These are phyloP conservation scores for Flueggea neowawraea DNA, from an alignment of 441 rosid species.

Conservation along the genomic window DNA sequence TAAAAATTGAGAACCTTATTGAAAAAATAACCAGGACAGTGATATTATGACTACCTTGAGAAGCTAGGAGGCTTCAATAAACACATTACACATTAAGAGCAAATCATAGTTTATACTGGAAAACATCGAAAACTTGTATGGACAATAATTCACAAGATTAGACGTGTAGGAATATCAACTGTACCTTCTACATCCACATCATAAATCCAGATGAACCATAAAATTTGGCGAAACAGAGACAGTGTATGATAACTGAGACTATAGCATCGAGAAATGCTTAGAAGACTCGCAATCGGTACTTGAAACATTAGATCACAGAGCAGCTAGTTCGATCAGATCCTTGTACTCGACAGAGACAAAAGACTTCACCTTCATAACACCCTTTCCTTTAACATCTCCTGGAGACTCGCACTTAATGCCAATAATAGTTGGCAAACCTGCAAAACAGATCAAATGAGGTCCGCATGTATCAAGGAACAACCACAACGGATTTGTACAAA, in stretches of 20 bases:
- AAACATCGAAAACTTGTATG: too few relatives aligned
- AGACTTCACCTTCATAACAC: conserved; percentile 67
- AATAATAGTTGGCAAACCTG: conserved; percentile 70
- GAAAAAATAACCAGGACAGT: too few relatives aligned
- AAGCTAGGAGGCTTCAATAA: too few relatives aligned
- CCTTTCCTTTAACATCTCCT: conserved; percentile 26
- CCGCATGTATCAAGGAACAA: background rate
- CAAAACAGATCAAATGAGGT: conserved; percentile 7
- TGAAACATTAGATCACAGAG: conserved; percentile 16
- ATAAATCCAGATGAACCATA: too few relatives aligned
- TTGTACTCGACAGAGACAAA: conserved; percentile 63
- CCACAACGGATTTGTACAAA: too few relatives aligned
- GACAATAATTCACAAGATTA: too few relatives aligned
- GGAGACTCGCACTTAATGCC: conserved; percentile 80
- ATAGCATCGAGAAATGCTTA: background rate
- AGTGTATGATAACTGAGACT: background rate
- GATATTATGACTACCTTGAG: too few relatives aligned
- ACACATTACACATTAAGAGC: too few relatives aligned
- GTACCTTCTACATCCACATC: too few relatives aligned
- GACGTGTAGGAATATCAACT: too few relatives aligned
- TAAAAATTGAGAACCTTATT: too few relatives aligned
- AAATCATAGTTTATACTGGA: too few relatives aligned
- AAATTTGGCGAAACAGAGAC: background rate
- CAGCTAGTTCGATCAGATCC: conserved; percentile 59
- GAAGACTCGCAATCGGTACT: background rate